These are phyloP conservation scores for Neurospora sp. DNA, from an alignment of 495 filamentous ascomycete genomes.

Conservation along the genomic window DNA sequence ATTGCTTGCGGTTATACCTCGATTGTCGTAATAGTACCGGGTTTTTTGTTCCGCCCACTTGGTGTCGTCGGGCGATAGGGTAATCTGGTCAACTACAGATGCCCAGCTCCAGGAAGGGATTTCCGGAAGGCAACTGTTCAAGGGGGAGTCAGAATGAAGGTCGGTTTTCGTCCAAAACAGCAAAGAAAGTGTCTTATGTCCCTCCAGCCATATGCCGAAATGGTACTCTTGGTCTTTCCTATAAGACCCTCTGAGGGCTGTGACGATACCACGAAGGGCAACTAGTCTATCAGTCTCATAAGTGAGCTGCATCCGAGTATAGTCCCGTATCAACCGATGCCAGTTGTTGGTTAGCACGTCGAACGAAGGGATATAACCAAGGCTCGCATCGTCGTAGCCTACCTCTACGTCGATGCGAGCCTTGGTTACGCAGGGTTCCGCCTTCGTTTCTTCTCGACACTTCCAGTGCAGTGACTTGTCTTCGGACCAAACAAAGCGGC, in stretches of 20 bases:
- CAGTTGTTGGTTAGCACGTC: neutral
- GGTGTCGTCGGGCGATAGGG: too few species aligned
- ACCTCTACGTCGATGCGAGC: too few species aligned
- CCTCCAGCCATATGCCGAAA: neutral
- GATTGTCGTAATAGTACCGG: neutral
- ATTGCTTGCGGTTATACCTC: neutral
- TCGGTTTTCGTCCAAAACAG: neutral
- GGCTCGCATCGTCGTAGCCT: too few species aligned
- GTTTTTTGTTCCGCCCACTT: too few species aligned
- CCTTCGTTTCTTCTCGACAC: neutral
- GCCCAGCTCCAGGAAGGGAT: neutral
- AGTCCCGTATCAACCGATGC: accelerated
- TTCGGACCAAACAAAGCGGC: neutral
- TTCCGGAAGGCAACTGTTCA: neutral
- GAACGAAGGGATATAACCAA: too few species aligned
- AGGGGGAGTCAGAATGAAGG: neutral
- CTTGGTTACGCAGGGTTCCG: too few species aligned
- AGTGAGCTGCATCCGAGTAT: neutral
- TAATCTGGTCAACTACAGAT: too few species aligned
- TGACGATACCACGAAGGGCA: neutral
- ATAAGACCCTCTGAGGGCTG: neutral
- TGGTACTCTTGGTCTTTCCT: neutral
- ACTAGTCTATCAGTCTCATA: neutral
- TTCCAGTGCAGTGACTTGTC: neutral
- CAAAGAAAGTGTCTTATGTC: accelerated